Evolutionary conservation across 805 yeast species (phyloP), one percentile per base, ranked within the genome.

Genomic region (Starmerella floricola): DNA sequence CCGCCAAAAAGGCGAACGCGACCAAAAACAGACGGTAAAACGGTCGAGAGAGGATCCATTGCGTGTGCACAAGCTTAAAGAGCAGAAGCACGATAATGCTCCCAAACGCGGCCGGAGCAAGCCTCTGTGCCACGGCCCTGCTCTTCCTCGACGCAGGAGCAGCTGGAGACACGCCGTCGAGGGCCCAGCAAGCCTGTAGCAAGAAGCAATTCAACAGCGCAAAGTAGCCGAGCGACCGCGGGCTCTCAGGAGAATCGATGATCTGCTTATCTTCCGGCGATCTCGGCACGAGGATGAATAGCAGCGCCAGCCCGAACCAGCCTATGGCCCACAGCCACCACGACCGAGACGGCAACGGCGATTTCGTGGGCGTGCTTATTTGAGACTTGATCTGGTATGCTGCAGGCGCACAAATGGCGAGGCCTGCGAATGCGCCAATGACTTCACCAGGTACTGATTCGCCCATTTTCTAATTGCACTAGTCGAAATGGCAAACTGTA

Each of bases 301-400:
- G 40, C 2, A 19, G 21, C 3, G 37, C 44, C 17, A 40, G 5
- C n/a, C 44, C 45, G 2, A 40, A 19, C 15, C 15, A 32, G 20
- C 44, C 47, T 6, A 29, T 6, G 6, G 42, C 26, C 41, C 41
- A 36, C 16, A 44, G 31, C 34, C 28, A 16, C 47, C 47, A 44
- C 23, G 41, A 36, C 4, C 19, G 31, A 3, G 35, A 15, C 16
- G 40, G 42, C 32, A 44, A 10, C 26, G 47, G 42, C n/a, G 45
- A 36, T 21, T 36, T 32, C 2, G 30, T 20, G 3, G 41, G 29
- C 12, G 29, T 33, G 2, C 17, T 3, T 11, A 36, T 18, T 29
- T 36, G 42, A 13, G 45, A 31, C 34, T 29, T 32, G 19, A 37
- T 8, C 31, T 44, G 47, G 28, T 40, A 40, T 2, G 34, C 4